Percentiles rank a stretch among this genome's conserved stretches.
Evolutionary conservation across 164 flowering plant genomes (phyloP).

Genomic region (Nymphaea thermarum): DNA sequence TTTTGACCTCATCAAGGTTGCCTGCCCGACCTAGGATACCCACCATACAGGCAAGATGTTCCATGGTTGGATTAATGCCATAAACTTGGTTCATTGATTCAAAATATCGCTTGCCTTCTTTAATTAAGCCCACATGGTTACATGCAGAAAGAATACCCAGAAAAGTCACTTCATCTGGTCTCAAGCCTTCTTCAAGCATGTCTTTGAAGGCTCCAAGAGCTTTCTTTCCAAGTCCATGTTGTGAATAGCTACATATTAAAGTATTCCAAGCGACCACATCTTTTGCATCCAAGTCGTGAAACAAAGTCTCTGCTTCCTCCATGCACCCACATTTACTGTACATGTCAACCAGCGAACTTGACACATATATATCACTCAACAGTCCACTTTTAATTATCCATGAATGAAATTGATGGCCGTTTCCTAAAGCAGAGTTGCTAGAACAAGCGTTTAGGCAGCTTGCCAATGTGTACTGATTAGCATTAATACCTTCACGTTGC

Average conservation of each 20-base stretch:
- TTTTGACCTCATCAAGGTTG: conserved; percentile 30
- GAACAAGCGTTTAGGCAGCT: conserved; percentile 41
- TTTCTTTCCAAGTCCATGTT: conserved; percentile 34
- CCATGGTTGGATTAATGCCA: conserved; percentile 33
- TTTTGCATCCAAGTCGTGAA: conserved; percentile 14
- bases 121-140: conserved; percentile 33
- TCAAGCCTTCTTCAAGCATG: conserved; percentile 30
- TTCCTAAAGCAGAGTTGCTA: conserved; percentile 25
- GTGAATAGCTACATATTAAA: conserved; percentile 39
- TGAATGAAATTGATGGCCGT: conserved; percentile 39
- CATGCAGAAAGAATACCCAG: conserved; percentile 47
- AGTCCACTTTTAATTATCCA: conserved; percentile 28
- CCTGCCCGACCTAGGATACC: conserved; percentile 52
- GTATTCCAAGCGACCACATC: conserved; percentile 45
- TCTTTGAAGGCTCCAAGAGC: conserved; percentile 29
- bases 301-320: conserved; percentile 32
- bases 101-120: conserved; percentile 32
- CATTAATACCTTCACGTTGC: conserved; percentile 34
- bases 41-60: conserved; percentile 49
- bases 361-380: conserved; percentile 24
- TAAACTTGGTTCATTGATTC: conserved; percentile 22
- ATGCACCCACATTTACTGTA: conserved; percentile 41
- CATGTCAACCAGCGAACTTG: conserved; percentile 42
- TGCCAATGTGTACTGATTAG: conserved; percentile 42
- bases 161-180: conserved; percentile 48